phyloP scores from a whole-genome alignment of 2,329 filamentous ascomycete species.

The Phialophora macrospora region DNA sequence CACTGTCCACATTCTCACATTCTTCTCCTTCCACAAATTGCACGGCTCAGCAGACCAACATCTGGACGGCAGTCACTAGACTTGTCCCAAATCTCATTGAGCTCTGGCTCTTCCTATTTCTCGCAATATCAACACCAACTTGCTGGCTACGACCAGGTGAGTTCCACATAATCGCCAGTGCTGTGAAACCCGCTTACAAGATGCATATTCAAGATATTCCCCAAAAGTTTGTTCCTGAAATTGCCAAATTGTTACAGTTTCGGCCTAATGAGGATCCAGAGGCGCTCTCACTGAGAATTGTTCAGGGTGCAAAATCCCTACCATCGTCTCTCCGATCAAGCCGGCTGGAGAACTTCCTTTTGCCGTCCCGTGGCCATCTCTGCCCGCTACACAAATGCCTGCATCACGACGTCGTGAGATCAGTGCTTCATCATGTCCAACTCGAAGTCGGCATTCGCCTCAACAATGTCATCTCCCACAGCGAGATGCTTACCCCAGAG shows the following conservation, averaged over 20 bases:
- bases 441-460: constrained; percentile 37
- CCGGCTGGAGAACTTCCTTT: constrained; percentile 36
- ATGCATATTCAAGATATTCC: constrained; percentile 35
- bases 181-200: constrained; percentile 14
- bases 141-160: constrained; percentile 10
- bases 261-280: constrained; percentile 23
- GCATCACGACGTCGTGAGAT: constrained; percentile 31
- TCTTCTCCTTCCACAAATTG: background rate
- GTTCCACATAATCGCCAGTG: background rate
- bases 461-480: constrained; percentile 30
- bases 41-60: background rate
- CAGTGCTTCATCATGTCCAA: constrained; percentile 33
- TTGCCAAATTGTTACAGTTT: constrained; percentile 31
- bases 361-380: constrained; percentile 25
- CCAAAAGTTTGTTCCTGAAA: constrained; percentile 8
- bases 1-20: background rate
- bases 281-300: constrained; percentile 21
- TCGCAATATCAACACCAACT: background rate
- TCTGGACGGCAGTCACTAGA: background rate
- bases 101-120: background rate
- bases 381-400: constrained; percentile 37
- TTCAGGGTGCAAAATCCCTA: constrained; percentile 32
- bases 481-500: constrained; percentile 28
- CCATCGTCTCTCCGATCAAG: constrained; percentile 32
- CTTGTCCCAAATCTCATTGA: background rate